These are phyloP conservation scores for Aspergillus tamarii DNA, from an alignment of 2,329 filamentous ascomycete species.

Conservation along the genomic window DNA sequence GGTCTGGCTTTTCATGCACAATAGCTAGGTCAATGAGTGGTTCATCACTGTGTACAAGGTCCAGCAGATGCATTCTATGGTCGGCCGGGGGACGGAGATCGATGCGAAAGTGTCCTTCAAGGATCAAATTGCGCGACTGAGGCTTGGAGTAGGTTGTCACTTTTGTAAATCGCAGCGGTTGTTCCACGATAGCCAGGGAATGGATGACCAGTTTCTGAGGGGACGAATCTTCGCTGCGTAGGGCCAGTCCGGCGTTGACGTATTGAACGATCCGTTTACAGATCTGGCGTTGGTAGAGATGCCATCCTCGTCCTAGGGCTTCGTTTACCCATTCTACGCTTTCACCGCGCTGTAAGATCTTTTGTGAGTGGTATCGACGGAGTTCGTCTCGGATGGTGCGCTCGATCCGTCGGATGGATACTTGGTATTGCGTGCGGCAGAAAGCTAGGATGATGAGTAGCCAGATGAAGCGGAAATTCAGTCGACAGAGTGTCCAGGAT, in stretches of 20 bases:
- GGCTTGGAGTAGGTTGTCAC: conserved; percentile 10
- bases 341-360: conserved; percentile 15
- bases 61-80: conserved; percentile 11
- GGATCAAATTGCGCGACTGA: conserved; percentile 17
- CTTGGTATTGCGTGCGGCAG: conserved; percentile 19
- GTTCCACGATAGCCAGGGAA: conserved; percentile 16
- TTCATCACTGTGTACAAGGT: not conserved
- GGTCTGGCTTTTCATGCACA: conserved; percentile 13
- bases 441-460: conserved; percentile 17
- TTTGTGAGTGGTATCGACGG: conserved; percentile 16
- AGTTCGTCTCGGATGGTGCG: conserved; percentile 18
- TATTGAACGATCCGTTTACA: conserved; percentile 17
- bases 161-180: conserved; percentile 16
- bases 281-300: conserved; percentile 20
- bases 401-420: conserved; percentile 16
- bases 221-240: not conserved
- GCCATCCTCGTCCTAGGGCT: conserved; percentile 16
- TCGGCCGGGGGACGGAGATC: conserved; percentile 12
- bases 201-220: conserved; percentile 18
- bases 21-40: conserved; percentile 19
- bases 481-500: conserved; percentile 19
- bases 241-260: conserved; percentile 19
- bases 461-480: conserved; percentile 16
- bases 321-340: conserved; percentile 21
- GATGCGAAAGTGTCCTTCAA: conserved; percentile 17